Percentiles rank a stretch among this genome's conserved stretches.
phyloP scores from a whole-genome alignment of 805 yeast genomes.

The Myxozyma geophila region DNA sequence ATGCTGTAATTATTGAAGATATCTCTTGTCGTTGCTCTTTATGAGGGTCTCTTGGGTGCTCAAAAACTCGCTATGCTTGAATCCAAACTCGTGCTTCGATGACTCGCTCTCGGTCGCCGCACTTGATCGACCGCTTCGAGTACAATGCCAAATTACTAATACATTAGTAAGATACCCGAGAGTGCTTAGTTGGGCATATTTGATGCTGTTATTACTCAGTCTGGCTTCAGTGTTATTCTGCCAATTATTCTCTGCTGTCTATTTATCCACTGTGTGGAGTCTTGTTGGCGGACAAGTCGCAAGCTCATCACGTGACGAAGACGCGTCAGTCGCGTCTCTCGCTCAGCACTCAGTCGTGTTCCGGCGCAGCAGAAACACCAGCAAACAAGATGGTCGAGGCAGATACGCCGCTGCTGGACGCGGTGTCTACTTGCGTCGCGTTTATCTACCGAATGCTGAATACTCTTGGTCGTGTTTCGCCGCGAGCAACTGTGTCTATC shows the following conservation, averaged over 20 bases:
- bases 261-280: too few species aligned
- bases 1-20: not conserved
- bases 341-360: too few species aligned
- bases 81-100: not conserved
- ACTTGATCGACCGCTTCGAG: too few species aligned
- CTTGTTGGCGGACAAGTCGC: too few species aligned
- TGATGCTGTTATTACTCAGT: too few species aligned
- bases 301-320: too few species aligned
- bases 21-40: too few species aligned
- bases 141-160: not conserved
- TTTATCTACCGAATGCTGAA: constrained; percentile 29
- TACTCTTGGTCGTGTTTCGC: constrained; percentile 26
- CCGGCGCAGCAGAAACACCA: not conserved
- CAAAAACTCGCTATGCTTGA: not conserved
- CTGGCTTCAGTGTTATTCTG: too few species aligned
- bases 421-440: constrained; percentile 31
- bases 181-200: too few species aligned
- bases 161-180: not conserved
- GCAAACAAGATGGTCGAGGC: not conserved
- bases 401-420: constrained; percentile 26
- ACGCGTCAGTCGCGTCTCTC: too few species aligned
- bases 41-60: not conserved
- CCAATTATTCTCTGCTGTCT: too few species aligned
- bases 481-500: constrained; percentile 22
- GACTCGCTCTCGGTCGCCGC: not conserved